Evolutionary conservation across 2,329 filamentous ascomycete genomes (phyloP).

Genomic region (Colletotrichum ledebouriae): DNA sequence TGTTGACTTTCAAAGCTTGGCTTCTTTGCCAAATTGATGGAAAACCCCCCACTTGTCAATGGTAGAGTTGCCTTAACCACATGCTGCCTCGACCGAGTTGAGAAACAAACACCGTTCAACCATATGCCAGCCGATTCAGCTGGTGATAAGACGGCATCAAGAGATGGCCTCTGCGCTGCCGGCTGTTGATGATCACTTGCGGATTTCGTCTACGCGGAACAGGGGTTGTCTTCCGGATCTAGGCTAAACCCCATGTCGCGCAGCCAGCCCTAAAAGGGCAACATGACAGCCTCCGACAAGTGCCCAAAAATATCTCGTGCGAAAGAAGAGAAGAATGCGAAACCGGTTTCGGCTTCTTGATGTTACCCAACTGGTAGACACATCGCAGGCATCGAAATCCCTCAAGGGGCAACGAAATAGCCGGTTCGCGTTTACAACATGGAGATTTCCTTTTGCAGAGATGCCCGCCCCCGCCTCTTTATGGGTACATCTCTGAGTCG

Average conservation of each 20-base stretch:
- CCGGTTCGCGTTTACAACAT: slow-evolving; percentile 12
- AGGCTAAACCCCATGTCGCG: too few relatives aligned
- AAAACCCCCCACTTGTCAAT: too few relatives aligned
- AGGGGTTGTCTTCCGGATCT: too few relatives aligned
- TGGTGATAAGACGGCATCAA: slow-evolving; percentile 21
- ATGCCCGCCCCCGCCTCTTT: not conserved
- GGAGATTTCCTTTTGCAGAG: slow-evolving; percentile 7
- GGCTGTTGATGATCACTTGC: slow-evolving; percentile 4
- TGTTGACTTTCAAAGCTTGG: not conserved
- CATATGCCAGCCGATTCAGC: not conserved
- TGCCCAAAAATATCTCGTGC: too few relatives aligned
- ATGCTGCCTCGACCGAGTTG: too few relatives aligned
- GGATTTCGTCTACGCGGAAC: too few relatives aligned
- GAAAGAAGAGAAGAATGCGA: too few relatives aligned
- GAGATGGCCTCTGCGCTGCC: not conserved
- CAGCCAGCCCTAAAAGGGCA: too few relatives aligned
- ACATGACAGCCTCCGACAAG: too few relatives aligned
- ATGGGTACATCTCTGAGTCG: slow-evolving; percentile 13
- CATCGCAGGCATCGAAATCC: not conserved
- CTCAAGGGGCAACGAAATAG: slow-evolving; percentile 9
- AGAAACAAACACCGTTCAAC: not conserved
- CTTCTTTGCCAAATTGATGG: not conserved
- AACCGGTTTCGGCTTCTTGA: too few relatives aligned
- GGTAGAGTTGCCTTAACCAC: too few relatives aligned
- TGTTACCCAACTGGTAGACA: not conserved